Base-by-base conservation (phyloP, 2,329 filamentous ascomycete genomes). In the Microthyrium microscopicum region DNA sequence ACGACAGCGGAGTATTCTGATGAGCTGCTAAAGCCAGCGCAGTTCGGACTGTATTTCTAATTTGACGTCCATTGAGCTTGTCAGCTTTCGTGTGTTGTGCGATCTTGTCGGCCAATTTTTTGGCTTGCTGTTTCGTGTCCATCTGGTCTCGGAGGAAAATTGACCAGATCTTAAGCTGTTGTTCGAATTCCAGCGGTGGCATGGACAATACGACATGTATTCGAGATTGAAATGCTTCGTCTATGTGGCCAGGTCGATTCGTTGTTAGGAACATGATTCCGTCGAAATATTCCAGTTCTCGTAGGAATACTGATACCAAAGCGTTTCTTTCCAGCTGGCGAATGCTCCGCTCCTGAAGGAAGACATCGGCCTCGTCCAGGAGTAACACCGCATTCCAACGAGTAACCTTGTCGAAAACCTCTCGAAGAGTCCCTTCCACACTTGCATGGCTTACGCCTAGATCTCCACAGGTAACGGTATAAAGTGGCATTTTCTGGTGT, bases 301-400 rank as follows among this genome's bases (percentile, higher is more conserved):
- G 48, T 12, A 62, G 47, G 42, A 60, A 56, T 38, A 60, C 53
- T 21, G 53, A 52, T 3, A 58, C 55, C 8, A 59, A 42, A 20
- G 50, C 49, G 39, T 58, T 58, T 3, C 43, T 40, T 24, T 31
- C 24, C 20, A 38, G n/a, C 30, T 48, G 46, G 34, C 48, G 43
- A 5, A 50, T 44, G 24, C 48, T 17, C 5, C 38, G 36, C 13
- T 22, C 29, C 21, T 36, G 21, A 3, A 54, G 42, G 37, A 50
- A 52, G 9, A 52, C 41, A 35, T 54, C 51, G 18, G 46, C 46
- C 39, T 53, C 50, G 34, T 53, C 49, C 25, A 52, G 44, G 12
- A 54, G 41, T 5, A 56, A 40, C 16, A 56, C 46, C 1, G 50
- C 50, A 13, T 49, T 50, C 51, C 60, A 63, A 3, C 52, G 52